A percentile compares a stretch with the other conserved stretches of the same genome.
Conservation (phyloP, 352 stramenopile species). For the Phytopythium oedochilum region DNA sequence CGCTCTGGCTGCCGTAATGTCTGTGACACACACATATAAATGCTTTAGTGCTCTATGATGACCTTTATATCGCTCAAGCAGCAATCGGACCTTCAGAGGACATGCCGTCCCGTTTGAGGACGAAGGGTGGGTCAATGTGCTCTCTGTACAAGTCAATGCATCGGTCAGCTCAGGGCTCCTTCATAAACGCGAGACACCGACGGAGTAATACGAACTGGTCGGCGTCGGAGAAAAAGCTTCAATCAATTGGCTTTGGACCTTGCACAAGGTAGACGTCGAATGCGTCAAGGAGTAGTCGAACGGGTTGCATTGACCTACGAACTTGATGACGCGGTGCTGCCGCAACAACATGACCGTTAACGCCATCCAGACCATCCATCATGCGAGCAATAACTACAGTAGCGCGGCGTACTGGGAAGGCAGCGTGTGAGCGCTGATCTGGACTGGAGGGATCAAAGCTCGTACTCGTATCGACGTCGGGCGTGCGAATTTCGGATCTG, state of each 20-base stretch:
- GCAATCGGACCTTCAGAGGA: no score
- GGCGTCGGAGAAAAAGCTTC: conserved; percentile 7
- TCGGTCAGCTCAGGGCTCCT: no score
- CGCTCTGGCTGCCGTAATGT: not conserved
- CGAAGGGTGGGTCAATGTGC: no score
- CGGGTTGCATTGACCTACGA: conserved; percentile 20
- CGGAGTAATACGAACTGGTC: not conserved
- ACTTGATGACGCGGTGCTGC: conserved; percentile 43
- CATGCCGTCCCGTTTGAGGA: no score
- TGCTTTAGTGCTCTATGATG: no score
- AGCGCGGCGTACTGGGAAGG: not conserved
- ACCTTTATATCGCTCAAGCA: no score
- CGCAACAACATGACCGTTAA: not conserved
- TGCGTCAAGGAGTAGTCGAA: conserved; percentile 37
- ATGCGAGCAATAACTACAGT: not conserved
- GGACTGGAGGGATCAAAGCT: not conserved
- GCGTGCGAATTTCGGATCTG: not conserved
- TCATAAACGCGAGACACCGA: no score
- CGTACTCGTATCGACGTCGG: not conserved
- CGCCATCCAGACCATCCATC: not conserved
- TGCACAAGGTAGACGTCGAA: conserved; percentile 15
- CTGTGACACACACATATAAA: not conserved
- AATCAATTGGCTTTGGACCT: conserved; percentile 1
- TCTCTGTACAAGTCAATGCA: no score
- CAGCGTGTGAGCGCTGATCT: not conserved